These are phyloP conservation scores for Cordyceps pruinosa DNA, from an alignment of 2,329 filamentous ascomycete species.

Conservation along the genomic window DNA sequence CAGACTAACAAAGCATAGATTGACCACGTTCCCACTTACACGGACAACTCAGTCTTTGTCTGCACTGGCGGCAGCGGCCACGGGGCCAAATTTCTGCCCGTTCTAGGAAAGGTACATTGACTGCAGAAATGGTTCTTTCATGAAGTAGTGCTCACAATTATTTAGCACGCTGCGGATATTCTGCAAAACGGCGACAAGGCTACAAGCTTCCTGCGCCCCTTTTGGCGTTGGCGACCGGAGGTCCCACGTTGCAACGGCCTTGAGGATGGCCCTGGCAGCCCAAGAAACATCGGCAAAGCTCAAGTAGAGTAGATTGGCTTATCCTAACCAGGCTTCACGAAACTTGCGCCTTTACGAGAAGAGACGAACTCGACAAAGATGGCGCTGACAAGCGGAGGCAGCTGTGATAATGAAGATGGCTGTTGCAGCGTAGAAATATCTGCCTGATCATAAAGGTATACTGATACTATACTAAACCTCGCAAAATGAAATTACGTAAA, in stretches of 20 bases:
- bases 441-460: too few relatives aligned
- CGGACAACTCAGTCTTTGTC: conserved; percentile 25
- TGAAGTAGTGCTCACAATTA: conserved; percentile 5
- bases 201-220: conserved; percentile 23
- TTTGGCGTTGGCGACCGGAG: conserved; percentile 26
- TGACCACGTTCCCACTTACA: conserved; percentile 26
- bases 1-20: conserved; percentile 16
- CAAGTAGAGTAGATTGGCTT: neutral
- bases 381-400: too few relatives aligned
- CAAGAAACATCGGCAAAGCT: conserved; percentile 17
- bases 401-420: too few relatives aligned
- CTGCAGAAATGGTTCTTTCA: too few relatives aligned
- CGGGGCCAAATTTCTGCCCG: conserved; percentile 30
- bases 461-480: too few relatives aligned
- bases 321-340: too few relatives aligned
- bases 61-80: conserved; percentile 30
- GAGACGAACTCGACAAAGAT: neutral
- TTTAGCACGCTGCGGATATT: conserved; percentile 27
- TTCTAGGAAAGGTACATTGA: conserved; percentile 23
- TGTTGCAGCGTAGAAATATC: too few relatives aligned
- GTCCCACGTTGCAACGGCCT: conserved; percentile 23
- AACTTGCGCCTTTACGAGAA: too few relatives aligned
- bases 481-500: too few relatives aligned
- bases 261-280: conserved; percentile 23
- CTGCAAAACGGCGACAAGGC: conserved; percentile 21